Evolutionary conservation across 2,329 filamentous ascomycete genomes (phyloP), one percentile per base, ranked within the genome.

Genomic region (Lachnellula cervina): DNA sequence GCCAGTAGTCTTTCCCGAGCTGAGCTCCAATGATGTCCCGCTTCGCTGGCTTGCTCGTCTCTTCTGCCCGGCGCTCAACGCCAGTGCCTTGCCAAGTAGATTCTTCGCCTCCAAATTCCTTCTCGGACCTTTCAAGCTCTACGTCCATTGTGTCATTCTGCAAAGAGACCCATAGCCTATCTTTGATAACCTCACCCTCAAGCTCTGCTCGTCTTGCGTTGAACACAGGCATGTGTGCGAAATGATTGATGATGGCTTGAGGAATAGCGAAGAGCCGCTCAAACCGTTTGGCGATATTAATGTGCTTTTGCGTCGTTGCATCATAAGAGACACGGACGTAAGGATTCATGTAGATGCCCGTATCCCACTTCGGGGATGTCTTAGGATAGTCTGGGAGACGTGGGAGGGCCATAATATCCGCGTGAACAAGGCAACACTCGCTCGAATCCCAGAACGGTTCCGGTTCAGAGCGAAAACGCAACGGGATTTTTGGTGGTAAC

Each of bases 301-400:
- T 88, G 75, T 0, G 83, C 81, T 4, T 68, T 67, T 32, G 75
- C 0, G 83, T 81, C 4, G 67, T 67, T 32, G 74, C 71, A 47
- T 81, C 78, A 68, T 91, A 90, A 1, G 87, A 83, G 4, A 89
- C 86, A 17, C 88, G 81, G 44, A 91, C 80, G 65, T 81, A 90
- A 0, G 88, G 88, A 66, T 91, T 91, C 76, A 90, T 81, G 66
- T 82, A 90, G 51, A 89, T 84, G 2, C 81, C 83, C 0, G 79
- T 78, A 40, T 71, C 43, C 67, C 70, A 52, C 65, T 66, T 35
- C 32, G 21, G 23, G 3, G 56, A 34, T 25, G 47, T 45, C 9
- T 49, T 42, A 5, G 59, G 49, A 2, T 56, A 58, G 37, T 57
- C 28, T 9, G 61, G 47, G 6, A 42, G n/a, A n/a, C 32, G 23